Evolutionary conservation across 805 yeast species (phyloP).

Genomic region (Alloascoidea africana): DNA sequence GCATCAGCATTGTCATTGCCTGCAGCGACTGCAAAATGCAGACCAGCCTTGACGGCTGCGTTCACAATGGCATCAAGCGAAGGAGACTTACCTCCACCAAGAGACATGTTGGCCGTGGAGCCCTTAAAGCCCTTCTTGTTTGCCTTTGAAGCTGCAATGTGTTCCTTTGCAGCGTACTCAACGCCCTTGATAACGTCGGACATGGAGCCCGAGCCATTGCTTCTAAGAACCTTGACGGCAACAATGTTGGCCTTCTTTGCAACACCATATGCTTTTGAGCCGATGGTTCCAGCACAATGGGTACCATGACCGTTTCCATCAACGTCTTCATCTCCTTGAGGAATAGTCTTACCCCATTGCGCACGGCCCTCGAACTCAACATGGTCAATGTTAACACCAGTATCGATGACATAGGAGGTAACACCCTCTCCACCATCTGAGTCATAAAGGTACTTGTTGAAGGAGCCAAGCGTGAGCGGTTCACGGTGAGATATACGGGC

Average conservation of each 20-base stretch:
- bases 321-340: conserved; percentile 47
- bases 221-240: conserved; percentile 73
- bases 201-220: conserved; percentile 74
- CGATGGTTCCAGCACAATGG: conserved; percentile 95
- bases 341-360: conserved; percentile 72
- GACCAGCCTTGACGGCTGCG: conserved; percentile 79
- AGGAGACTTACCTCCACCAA: conserved; percentile 87
- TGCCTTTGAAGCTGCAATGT: conserved; percentile 34
- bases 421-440: conserved; percentile 70
- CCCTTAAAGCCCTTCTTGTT: conserved; percentile 61
- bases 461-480: conserved; percentile 48
- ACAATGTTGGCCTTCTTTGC: conserved; percentile 69
- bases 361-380: conserved; percentile 77
- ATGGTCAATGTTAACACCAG: conserved; percentile 70
- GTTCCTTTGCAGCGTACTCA: conserved; percentile 68
- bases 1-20: conserved; percentile 93
- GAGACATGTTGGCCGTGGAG: conserved; percentile 83
- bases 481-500: conserved; percentile 80
- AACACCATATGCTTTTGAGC: conserved; percentile 64
- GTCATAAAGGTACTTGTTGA: conserved; percentile 61
- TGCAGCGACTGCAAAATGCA: conserved; percentile 92
- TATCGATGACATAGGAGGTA: conserved; percentile 78
- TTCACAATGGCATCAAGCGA: conserved; percentile 78
- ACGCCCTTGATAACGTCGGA: conserved; percentile 77
- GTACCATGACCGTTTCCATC: conserved; percentile 95